These are phyloP conservation scores for Plantago coronopus DNA, from an alignment of 305 asterid species.

Conservation along the genomic window DNA sequence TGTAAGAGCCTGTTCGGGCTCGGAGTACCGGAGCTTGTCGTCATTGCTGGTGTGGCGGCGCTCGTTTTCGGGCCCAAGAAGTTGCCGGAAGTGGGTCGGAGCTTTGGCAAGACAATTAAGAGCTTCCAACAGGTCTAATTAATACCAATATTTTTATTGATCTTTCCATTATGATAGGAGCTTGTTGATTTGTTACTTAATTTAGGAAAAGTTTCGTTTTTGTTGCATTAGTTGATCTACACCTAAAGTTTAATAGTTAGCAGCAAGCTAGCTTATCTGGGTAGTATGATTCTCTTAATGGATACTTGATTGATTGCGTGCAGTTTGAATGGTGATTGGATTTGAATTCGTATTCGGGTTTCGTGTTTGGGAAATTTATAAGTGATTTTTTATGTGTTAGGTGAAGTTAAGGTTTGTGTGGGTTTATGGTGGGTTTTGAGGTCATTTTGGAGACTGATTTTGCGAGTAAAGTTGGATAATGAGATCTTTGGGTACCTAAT, in stretches of 20 bases:
- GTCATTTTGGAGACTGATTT: no score
- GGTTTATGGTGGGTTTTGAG: no score
- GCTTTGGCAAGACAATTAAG: slow-evolving; percentile 83
- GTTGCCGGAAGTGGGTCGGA: slow-evolving; percentile 82
- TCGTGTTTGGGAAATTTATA: neutral
- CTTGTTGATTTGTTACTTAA: neutral
- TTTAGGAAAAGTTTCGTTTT: neutral
- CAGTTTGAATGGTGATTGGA: neutral
- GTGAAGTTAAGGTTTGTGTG: no score
- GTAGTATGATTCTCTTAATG: no score
- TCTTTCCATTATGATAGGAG: neutral
- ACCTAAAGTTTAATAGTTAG: neutral
- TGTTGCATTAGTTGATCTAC: neutral
- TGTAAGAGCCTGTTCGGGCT: slow-evolving; percentile 80
- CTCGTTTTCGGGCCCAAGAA: slow-evolving; percentile 83
- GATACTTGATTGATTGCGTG: neutral
- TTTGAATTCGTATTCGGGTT: neutral
- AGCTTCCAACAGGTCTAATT: slow-evolving; percentile 98
- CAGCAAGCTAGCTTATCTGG: neutral
- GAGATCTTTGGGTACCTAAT: neutral
- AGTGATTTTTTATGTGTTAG: neutral
- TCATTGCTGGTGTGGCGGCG: slow-evolving; percentile 77
- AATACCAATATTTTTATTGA: no score
- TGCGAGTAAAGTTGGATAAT: slow-evolving; percentile 2
- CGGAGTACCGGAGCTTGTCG: slow-evolving; percentile 89